Base-by-base conservation (phyloP, 2,329 filamentous ascomycete species). In the Huntiella abstrusa region DNA sequence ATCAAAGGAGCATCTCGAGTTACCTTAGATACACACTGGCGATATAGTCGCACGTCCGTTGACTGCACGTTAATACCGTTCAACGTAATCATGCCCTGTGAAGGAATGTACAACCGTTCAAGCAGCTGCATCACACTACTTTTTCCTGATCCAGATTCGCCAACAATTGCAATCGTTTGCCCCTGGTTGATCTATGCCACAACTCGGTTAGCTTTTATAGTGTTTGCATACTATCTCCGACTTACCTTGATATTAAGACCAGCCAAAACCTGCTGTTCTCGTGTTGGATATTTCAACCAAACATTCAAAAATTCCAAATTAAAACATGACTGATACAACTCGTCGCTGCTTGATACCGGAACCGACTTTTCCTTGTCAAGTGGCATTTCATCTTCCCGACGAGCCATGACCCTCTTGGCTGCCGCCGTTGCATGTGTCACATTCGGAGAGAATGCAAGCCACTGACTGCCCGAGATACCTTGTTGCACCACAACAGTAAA, bases 391-490 rank as follows among this genome's bases (percentile, higher is more conserved):
- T 41, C 15, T 42, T 44, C 50, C 16, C 38, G 32, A 11, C 37
- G 48, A 7, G 41, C 33, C 15, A 50, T 41, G 4, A 79, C 77
- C 12, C 73, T 66, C 54, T 76, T 77, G 4, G 74, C 68, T 0
- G 74, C 73, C 0, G 67, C 71, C 0, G 68, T 64, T 4, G 70
- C 72, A 57, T 77, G 71, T 1, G 73, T 73, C 0, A 70, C 69
- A 51, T 78, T 81, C 5, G 77, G 74, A 0, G 74, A 73, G 52
- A 81, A 80, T 37, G 72, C 73, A 51, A 85, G 73, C 47, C 77
- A 74, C 51, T 79, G 71, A 1, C 77, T 80, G 2, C 42, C 46
- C 10, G 45, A 41, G 10, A 51, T 48, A 2, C 47, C 50, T 32
- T 51, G 49, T 22, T 52, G 51, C 16, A 52, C 44, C 12, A 45